Conservation (phyloP, 306 rosid genomes). For the Cucurbita moschata region DNA sequence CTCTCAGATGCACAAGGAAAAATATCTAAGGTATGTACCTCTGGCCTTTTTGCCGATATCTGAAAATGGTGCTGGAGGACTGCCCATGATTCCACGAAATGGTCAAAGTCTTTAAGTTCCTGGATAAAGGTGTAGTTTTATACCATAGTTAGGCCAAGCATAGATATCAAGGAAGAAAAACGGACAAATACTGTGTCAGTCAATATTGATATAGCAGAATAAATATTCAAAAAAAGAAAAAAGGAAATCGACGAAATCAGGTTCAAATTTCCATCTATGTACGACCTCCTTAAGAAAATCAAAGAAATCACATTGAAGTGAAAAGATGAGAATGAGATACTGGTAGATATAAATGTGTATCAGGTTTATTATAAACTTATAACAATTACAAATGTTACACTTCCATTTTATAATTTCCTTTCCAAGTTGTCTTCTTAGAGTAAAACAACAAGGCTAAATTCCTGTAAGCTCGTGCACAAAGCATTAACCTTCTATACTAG, state of each 20-base stretch:
- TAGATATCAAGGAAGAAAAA: background rate
- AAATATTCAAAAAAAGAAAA: background rate
- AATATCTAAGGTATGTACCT: constrained; percentile 26
- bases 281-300: background rate
- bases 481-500: background rate
- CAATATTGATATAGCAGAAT: background rate
- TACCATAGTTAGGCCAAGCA: background rate
- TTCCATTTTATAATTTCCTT: background rate
- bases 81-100: constrained; percentile 42
- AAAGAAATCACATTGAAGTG: background rate
- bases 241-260: background rate
- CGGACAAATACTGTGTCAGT: background rate
- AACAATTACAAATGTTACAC: background rate
- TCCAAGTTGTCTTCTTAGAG: background rate
- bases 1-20: background rate
- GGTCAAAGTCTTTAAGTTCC: constrained; percentile 1
- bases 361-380: background rate
- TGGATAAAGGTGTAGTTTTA: background rate
- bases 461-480: background rate
- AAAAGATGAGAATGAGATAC: background rate
- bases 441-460: background rate
- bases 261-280: background rate
- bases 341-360: background rate
- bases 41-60: constrained; percentile 77
- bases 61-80: constrained; percentile 74